These are phyloP conservation scores for Halophytophthora batemanensis DNA, from an alignment of 352 stramenopile genomes.

Conservation along the genomic window DNA sequence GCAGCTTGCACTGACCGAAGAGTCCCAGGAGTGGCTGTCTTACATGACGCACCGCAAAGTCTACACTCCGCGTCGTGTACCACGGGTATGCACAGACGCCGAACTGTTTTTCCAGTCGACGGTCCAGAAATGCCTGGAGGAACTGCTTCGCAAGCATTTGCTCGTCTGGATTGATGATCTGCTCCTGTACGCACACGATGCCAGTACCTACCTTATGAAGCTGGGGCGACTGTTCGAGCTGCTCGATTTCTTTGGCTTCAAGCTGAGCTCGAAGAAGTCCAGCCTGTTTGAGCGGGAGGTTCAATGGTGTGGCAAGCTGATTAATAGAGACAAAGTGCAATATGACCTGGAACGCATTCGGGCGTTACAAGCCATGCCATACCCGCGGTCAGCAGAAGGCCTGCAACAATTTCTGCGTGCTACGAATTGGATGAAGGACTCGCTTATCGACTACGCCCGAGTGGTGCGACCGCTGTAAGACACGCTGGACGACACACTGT, in stretches of 20 bases:
- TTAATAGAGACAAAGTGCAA: constrained; percentile 9
- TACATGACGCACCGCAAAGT: constrained; percentile 23
- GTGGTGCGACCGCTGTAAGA: constrained; percentile 11
- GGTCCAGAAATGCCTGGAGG: constrained; percentile 3
- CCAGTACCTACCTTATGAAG: constrained; percentile 18
- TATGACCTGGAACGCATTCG: constrained; percentile 10
- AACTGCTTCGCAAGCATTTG: constrained; percentile 5
- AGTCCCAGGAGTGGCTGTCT: constrained; percentile 9
- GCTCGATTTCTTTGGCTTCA: constrained; percentile 4
- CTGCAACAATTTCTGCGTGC: constrained; percentile 23
- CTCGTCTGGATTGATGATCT: constrained; percentile 31
- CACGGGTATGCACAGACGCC: constrained; percentile 1
- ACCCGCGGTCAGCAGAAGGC: constrained; percentile 2
- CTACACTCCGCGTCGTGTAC: constrained; percentile 6
- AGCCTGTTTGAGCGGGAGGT: constrained; percentile 14
- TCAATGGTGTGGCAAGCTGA: constrained; percentile 22
- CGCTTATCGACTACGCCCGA: constrained; percentile 15
- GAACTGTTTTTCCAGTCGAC: constrained; percentile 15
- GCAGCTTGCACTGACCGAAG: constrained; percentile 14
- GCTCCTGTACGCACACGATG: constrained; percentile 8
- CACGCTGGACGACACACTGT: constrained; percentile 3
- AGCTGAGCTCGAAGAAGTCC: constrained; percentile 20
- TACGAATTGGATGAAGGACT: constrained; percentile 17
- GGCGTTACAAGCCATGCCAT: constrained; percentile 4
- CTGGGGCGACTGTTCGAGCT: constrained; percentile 6